Evolutionary conservation across 345 rosid species (phyloP).

Genomic region (Reutealis trisperma): DNA sequence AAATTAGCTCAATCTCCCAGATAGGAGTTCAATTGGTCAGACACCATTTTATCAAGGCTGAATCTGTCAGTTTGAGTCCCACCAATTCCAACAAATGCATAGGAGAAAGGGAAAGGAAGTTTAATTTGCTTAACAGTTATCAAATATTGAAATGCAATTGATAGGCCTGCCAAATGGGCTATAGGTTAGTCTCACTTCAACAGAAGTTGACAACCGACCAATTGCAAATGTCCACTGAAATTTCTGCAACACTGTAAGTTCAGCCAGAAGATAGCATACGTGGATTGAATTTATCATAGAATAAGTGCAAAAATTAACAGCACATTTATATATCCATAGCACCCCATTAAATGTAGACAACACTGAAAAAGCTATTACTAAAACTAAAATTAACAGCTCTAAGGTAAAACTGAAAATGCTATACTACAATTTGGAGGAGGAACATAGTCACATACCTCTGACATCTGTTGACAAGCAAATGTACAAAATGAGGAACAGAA

Average conservation of each 20-base stretch:
- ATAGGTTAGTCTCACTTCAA: background rate
- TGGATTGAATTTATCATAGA: background rate
- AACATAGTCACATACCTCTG: background rate
- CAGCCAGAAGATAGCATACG: background rate
- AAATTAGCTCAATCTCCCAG: background rate
- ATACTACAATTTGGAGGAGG: background rate
- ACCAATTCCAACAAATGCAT: background rate
- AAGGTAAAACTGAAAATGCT: background rate
- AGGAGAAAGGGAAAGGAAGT: background rate
- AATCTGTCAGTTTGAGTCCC: background rate
- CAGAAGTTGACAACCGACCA: background rate
- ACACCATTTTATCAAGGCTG: background rate
- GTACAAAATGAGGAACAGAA: conserved; percentile 2
- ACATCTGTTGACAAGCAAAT: background rate
- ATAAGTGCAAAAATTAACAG: background rate
- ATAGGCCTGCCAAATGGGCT: background rate
- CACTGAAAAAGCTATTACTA: background rate
- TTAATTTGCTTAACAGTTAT: background rate
- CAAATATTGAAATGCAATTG: background rate
- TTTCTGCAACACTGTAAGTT: background rate
- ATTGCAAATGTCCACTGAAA: background rate
- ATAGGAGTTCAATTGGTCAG: background rate
- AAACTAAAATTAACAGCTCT: background rate
- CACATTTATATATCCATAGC: background rate
- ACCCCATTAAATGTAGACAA: background rate